Evolutionary conservation across 2,329 filamentous ascomycete species (phyloP).

Genomic region (Pyricularia sp.): DNA sequence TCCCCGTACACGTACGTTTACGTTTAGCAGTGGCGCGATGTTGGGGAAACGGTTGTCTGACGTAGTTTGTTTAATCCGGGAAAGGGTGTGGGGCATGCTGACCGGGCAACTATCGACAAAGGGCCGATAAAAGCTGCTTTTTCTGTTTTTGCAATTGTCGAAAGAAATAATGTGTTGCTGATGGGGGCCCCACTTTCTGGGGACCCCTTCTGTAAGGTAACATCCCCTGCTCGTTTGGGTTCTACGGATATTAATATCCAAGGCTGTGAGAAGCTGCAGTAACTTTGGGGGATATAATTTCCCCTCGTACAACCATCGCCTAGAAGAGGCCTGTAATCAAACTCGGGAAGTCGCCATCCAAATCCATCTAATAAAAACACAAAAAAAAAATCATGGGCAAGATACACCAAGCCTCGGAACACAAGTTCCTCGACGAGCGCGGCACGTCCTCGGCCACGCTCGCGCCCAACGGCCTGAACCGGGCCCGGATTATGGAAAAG

Average conservation of each 20-base stretch:
- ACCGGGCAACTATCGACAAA: constrained; percentile 15
- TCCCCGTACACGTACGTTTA: background rate
- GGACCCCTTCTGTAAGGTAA: background rate
- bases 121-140: background rate
- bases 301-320: background rate
- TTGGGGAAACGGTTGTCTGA: background rate
- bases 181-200: background rate
- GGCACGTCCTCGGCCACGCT: constrained; percentile 64
- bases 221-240: background rate
- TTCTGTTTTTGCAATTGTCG: too few species aligned
- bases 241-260: background rate
- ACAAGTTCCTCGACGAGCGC: constrained; percentile 79
- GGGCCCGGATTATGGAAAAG: constrained; percentile 92
- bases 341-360: background rate
- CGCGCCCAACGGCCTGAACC: constrained; percentile 81
- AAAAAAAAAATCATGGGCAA: constrained; percentile 3
- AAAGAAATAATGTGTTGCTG: too few species aligned
- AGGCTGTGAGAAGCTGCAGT: background rate
- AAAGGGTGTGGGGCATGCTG: constrained; percentile 7
- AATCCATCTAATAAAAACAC: background rate
- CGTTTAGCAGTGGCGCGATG: background rate
- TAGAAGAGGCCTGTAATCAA: background rate
- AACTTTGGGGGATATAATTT: background rate
- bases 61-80: background rate
- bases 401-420: constrained; percentile 67